Base-by-base conservation (phyloP, 495 filamentous ascomycete species). In the Jackrogersella minutella region DNA sequence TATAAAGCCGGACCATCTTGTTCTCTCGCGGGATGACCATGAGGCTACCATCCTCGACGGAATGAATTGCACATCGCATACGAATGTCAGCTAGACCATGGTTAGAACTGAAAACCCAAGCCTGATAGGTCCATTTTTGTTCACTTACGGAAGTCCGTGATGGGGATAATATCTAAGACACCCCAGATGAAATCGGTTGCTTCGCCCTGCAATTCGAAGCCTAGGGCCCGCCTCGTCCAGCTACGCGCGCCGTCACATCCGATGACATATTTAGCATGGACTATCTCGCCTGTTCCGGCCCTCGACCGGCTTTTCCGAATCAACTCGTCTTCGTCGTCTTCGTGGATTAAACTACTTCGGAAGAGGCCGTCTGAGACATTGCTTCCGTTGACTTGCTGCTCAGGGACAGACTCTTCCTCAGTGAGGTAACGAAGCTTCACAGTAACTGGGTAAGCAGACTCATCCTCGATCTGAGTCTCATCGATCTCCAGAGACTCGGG, bases 1-100 rank as follows among this genome's bases (percentile, higher is more conserved):
- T 87, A 62, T 91, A 93, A 1, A 93, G 68, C n/a, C 89, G 84
- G 13, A 89, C 85, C 1, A 89, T 76, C 66, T 83, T 85, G 62
- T 85, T 85, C 65, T 91, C 89, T 16, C 90, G 82, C 0, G 90
- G 89, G 28, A 93, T 86, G 3, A 90, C 69, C 75, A 93, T 88
- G 21, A 92, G 78, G 11, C 84, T 88, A 1, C 89, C 89, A 0
- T 82, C 82, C 10, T 76, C 77, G 7, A 85, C 84, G 7, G 86
- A 87, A 70, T 91, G 89, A 54, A 91, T 87, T 11, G 87, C 85
- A 59, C 87, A 87, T 55, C 86, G 81, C 73, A 83, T 87, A 47
- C 89, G 79, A 50, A 93, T 88, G 71, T 92, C 90, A 6, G 88
- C 69, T 77, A 44, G 10, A 30, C 85, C 82, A 13, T 84, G 77